Evolutionary conservation across 2,329 filamentous ascomycete genomes (phyloP).

Genomic region (Colletotrichum godetiae): DNA sequence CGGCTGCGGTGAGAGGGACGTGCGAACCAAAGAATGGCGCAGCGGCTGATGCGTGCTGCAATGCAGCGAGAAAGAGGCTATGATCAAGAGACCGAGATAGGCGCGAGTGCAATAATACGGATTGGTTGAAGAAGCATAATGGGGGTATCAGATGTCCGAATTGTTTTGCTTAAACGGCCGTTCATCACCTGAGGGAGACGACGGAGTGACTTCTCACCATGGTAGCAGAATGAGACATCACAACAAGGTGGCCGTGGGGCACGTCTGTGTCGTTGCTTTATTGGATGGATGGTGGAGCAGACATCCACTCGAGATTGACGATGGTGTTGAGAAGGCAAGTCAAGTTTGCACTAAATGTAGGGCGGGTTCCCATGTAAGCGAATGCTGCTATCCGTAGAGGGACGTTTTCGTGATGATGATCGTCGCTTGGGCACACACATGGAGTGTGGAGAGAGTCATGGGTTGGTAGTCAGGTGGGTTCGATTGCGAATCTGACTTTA

Average conservation of each 20-base stretch:
- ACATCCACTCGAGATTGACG: neutral
- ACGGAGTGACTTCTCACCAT: constrained; percentile 9
- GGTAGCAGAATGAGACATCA: constrained; percentile 4
- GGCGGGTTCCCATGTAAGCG: constrained; percentile 16
- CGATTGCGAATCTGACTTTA: neutral
- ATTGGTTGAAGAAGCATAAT: neutral
- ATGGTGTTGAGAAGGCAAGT: neutral
- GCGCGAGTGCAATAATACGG: neutral
- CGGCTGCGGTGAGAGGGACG: constrained; percentile 3
- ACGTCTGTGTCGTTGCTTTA: constrained; percentile 2
- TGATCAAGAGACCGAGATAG: neutral
- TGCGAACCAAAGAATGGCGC: constrained; percentile 9
- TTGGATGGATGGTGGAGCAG: neutral
- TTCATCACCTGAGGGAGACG: neutral
- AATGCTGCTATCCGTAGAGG: constrained; percentile 1
- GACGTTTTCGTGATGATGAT: constrained; percentile 13
- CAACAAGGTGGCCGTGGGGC: neutral
- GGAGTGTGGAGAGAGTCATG: constrained; percentile 22
- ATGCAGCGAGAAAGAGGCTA: constrained; percentile 12
- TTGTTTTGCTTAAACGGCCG: constrained; percentile 4
- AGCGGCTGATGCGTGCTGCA: constrained; percentile 3
- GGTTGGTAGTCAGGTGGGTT: constrained; percentile 14
- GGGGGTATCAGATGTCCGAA: neutral
- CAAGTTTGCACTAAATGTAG: neutral
- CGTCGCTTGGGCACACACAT: constrained; percentile 11